Percentiles rank a stretch among this genome's conserved stretches.
Conservation (phyloP, 1,139 yeast genomes). For the Magnusiomyces tetraspermus region DNA sequence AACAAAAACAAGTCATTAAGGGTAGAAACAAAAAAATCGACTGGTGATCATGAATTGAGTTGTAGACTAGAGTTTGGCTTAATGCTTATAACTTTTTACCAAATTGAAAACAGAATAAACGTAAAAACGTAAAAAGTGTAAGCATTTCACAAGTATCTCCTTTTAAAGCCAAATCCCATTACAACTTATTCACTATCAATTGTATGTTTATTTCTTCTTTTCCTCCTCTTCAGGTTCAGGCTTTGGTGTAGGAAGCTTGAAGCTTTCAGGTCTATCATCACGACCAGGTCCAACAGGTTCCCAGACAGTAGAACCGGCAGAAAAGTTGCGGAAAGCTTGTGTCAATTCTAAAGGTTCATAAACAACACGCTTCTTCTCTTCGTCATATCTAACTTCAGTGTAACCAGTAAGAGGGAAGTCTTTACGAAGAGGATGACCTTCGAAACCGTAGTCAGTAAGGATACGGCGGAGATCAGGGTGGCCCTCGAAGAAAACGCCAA, state of each 20-base stretch:
- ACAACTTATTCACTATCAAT: background rate
- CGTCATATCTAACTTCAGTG: conserved; percentile 83
- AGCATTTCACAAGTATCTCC: no score
- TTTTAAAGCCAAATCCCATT: no score
- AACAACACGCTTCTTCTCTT: conserved; percentile 81
- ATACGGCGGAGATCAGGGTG: conserved; percentile 88
- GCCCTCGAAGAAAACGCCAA: conserved; percentile 76
- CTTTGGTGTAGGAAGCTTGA: conserved; percentile 74
- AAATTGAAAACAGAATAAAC: no score
- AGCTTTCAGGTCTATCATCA: conserved; percentile 71
- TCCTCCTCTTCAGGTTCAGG: conserved; percentile 44
- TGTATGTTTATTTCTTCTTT: conserved; percentile 22
- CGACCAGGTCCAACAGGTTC: conserved; percentile 86
- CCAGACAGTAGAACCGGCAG: conserved; percentile 84
- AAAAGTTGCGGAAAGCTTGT: conserved; percentile 85
- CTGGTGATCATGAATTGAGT: no score
- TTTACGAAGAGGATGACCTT: conserved; percentile 85
- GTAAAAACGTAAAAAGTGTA: no score
- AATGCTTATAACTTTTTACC: no score
- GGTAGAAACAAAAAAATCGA: no score
- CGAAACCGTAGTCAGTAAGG: conserved; percentile 87
- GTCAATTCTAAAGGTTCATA: conserved; percentile 86
- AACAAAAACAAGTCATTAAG: no score
- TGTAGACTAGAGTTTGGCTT: no score
- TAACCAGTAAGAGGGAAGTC: conserved; percentile 91